Evolutionary conservation across 139 green algal genomes (phyloP), one percentile per base, ranked within the genome.

Genomic region (Asterochloris erici): DNA sequence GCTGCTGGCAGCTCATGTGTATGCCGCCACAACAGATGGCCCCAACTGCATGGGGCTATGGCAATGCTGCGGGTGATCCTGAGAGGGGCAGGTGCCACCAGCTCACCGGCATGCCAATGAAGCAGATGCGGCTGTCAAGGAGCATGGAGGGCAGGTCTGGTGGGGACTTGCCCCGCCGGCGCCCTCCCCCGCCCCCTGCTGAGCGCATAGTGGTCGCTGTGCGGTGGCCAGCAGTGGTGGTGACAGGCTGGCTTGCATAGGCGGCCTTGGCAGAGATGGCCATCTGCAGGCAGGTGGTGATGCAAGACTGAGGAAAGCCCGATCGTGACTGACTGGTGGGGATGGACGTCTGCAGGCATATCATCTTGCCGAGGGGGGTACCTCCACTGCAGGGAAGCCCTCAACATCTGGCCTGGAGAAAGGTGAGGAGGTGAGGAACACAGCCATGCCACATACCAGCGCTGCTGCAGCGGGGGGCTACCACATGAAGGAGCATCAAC

Each of bases 91-190:
- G 21, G 28, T 85, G 10, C 24, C 21, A 74, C n/a, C 0, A 23
- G 60, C 85, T 68, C 71, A 95, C 88, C 79, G 95, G 90, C 94
- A 98, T 97, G 68, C 94, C 95, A 47, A 98, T 91, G 87, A 94
- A 98, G 71, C 93, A 87, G 79, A 98, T 98, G 27, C 95, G 83
- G 27, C 85, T 89, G 81, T 98, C 94, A 68, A 98, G 87, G 63
- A 98, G 83, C 38, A 98, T 86, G 10, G 92, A 97, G 15, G 95
- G 95, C 82, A 98, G 87, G 79, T 98, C 95, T 11, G 95, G 95
- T 0, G 95, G 95, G 27, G 91, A 71, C 54, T 78, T 83, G 54
- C 75, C 76, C n/a, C 88, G 38, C 38, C 38, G 38, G 6, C 38
- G 38, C 38, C 38, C 38, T 54, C 38, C 38, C 6, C 38, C 38